Evolutionary conservation across 106 monocot genomes (phyloP).

Genomic region (Acanthochlamys bracteata): DNA sequence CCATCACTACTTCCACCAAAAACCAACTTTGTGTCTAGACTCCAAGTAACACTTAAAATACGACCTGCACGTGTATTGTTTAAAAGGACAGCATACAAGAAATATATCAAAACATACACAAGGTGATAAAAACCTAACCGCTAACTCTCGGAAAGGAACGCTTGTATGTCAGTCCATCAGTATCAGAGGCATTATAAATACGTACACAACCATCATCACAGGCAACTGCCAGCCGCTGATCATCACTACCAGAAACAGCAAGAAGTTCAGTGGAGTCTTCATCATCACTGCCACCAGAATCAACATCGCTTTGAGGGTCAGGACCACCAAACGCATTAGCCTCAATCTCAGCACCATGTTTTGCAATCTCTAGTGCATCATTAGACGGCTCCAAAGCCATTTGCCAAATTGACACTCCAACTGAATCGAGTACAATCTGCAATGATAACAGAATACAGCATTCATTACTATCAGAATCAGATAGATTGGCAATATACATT

Average conservation of each 20-base stretch:
- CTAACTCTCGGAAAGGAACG: constrained; percentile 83
- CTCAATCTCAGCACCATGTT: constrained; percentile 2
- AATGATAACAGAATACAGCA: not conserved
- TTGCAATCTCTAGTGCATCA: constrained; percentile 17
- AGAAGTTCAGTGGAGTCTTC: constrained; percentile 29
- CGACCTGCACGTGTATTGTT: constrained; percentile 44
- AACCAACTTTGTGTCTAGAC: constrained; percentile 60
- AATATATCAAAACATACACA: not conserved
- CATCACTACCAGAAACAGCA: constrained; percentile 15
- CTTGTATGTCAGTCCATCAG: constrained; percentile 46
- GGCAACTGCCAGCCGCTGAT: constrained; percentile 62
- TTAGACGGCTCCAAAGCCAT: constrained; percentile 74
- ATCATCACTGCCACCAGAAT: constrained; percentile 37
- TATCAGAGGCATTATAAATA: constrained; percentile 46
- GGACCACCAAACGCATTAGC: constrained; percentile 35
- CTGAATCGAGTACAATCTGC: constrained; percentile 64
- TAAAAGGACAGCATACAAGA: not conserved
- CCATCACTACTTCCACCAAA: constrained; percentile 96
- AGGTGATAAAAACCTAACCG: constrained; percentile 42
- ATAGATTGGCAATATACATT: not conserved
- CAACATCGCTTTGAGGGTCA: constrained; percentile 40
- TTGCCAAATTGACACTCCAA: constrained; percentile 90
- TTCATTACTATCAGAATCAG: not conserved
- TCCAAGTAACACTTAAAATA: constrained; percentile 81
- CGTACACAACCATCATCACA: constrained; percentile 94